Conservation (phyloP, 352 stramenopile genomes). For the Peronospora farinosa region DNA sequence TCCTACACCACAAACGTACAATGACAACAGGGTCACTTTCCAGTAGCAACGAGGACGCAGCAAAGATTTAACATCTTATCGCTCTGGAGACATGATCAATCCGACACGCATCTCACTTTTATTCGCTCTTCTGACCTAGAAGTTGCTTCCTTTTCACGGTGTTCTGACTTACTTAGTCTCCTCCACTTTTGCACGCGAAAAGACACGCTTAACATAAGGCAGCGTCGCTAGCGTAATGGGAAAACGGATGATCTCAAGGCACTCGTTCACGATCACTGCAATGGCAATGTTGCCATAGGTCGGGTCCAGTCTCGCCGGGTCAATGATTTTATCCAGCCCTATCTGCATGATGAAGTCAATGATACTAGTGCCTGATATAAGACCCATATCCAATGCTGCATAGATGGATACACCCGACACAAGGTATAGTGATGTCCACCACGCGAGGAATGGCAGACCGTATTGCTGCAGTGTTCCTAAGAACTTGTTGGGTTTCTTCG, state of each 20-base stretch:
- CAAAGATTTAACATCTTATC: background rate
- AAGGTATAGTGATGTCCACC: conserved; percentile 78
- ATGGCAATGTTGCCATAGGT: conserved; percentile 85
- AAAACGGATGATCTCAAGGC: conserved; percentile 78
- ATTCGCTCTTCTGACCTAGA: conserved; percentile 9
- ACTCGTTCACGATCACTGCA: conserved; percentile 83
- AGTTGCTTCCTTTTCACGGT: conserved; percentile 1
- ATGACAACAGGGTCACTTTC: conserved; percentile 84
- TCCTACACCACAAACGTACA: conserved; percentile 73
- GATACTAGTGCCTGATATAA: conserved; percentile 65
- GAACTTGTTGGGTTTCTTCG: conserved; percentile 72
- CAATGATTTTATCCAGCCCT: conserved; percentile 71
- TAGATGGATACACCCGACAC: conserved; percentile 69
- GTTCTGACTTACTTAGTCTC: conserved; percentile 24
- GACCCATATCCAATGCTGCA: conserved; percentile 59
- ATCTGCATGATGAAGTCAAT: conserved; percentile 82
- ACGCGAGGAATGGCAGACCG: conserved; percentile 76
- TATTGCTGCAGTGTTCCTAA: conserved; percentile 78
- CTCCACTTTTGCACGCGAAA: conserved; percentile 41
- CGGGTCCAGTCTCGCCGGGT: conserved; percentile 67
- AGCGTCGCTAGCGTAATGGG: conserved; percentile 82
- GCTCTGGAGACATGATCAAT: conserved; percentile 2
- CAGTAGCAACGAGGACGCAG: conserved; percentile 59
- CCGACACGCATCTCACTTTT: conserved; percentile 8
- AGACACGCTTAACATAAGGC: conserved; percentile 63